Conservation (phyloP, 371 early-diverging fungal species). For the Apophysomyces ossiformis region DNA sequence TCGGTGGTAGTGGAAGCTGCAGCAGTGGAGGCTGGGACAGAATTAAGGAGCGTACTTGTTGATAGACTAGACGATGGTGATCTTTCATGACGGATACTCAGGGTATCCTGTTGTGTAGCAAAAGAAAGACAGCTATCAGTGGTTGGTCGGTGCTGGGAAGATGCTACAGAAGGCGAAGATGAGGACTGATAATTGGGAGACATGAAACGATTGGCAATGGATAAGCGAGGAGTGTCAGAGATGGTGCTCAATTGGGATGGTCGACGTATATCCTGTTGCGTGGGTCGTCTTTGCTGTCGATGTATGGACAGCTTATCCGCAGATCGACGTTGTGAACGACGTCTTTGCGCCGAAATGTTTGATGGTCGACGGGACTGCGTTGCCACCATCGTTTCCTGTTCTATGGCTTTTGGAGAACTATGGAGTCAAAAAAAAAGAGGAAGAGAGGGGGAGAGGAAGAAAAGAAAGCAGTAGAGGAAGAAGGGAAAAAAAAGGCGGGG, state of each 20-base stretch:
- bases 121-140: constrained; percentile 5
- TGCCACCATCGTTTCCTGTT: constrained; percentile 9
- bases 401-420: constrained; percentile 7
- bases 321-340: constrained; percentile 5
- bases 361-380: constrained; percentile 2
- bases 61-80: constrained; percentile 20
- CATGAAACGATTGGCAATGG: constrained; percentile 52
- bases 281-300: constrained; percentile 7
- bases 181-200: constrained; percentile 12
- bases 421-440: constrained; percentile 4
- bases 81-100: constrained; percentile 17
- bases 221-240: constrained; percentile 25
- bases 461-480: not conserved
- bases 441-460: constrained; percentile 2
- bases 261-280: constrained; percentile 6
- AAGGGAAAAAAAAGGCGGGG: constrained; percentile 4
- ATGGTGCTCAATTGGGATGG: constrained; percentile 7
- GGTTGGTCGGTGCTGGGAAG: not conserved
- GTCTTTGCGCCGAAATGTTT: constrained; percentile 10
- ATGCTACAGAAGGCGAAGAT: constrained; percentile 9
- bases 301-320: not conserved
- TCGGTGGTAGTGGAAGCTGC: constrained; percentile 9
- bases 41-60: constrained; percentile 13
- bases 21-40: not conserved
- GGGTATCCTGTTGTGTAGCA: not conserved